Evolutionary conservation across 2,329 filamentous ascomycete species (phyloP).

Genomic region (Dactylellina haptotyla): DNA sequence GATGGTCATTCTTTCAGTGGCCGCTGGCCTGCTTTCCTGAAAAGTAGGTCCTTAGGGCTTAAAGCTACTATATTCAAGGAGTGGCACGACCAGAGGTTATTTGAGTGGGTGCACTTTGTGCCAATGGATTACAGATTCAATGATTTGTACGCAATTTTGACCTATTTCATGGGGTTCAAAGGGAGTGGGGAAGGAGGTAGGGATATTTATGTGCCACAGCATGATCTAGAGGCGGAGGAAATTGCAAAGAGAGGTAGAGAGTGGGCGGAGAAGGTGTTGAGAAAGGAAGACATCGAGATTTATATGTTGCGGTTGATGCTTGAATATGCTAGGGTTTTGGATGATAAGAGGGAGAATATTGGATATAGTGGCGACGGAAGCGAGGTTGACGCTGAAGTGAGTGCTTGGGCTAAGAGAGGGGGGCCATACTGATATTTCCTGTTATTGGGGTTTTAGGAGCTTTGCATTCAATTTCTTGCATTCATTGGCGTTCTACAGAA

Average conservation of each 20-base stretch:
- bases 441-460: no score
- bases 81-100: slow-evolving; percentile 79
- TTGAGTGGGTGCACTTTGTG: slow-evolving; percentile 83
- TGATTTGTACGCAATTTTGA: slow-evolving; percentile 70
- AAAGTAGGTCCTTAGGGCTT: slow-evolving; percentile 75
- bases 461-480: no score
- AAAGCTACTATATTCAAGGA: slow-evolving; percentile 82
- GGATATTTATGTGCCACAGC: slow-evolving; percentile 60
- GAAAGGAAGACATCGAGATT: slow-evolving; percentile 68
- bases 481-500: no score
- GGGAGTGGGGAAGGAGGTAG: slow-evolving; percentile 9
- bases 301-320: slow-evolving; percentile 74
- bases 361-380: slow-evolving; percentile 59
- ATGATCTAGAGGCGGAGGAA: slow-evolving; percentile 70
- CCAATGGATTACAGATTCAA: slow-evolving; percentile 79
- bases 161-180: slow-evolving; percentile 55
- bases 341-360: slow-evolving; percentile 61
- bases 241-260: slow-evolving; percentile 74
- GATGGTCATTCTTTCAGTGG: slow-evolving; percentile 79
- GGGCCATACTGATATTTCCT: not conserved
- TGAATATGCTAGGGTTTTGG: slow-evolving; percentile 68
- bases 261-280: slow-evolving; percentile 75
- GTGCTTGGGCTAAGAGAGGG: not conserved
- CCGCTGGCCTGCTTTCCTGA: slow-evolving; percentile 75
- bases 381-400: slow-evolving; percentile 35